Conservation (phyloP, 2,329 filamentous ascomycete species). For the Calonectria leucothoes region DNA sequence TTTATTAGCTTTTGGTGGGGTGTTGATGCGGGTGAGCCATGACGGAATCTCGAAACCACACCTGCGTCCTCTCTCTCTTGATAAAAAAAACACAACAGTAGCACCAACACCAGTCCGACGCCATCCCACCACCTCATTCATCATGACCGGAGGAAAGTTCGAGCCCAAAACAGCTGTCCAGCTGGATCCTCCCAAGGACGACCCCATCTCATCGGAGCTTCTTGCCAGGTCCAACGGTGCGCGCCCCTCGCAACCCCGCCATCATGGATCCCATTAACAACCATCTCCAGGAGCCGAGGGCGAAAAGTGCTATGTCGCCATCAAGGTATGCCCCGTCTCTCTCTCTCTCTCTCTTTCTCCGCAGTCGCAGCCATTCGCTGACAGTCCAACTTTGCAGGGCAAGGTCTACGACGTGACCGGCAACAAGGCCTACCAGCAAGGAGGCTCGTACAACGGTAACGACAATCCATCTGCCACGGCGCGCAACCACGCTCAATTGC, state of each 20-base stretch:
- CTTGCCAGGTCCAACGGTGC: constrained; percentile 86
- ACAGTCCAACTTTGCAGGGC: constrained; percentile 65
- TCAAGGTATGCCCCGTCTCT: constrained; percentile 64
- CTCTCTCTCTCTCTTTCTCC: too few relatives aligned
- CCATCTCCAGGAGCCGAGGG: constrained; percentile 68
- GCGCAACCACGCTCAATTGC: neutral
- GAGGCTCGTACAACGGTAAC: constrained; percentile 87
- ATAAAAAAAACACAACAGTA: neutral
- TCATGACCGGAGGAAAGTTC: constrained; percentile 72
- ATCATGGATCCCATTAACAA: constrained; percentile 32
- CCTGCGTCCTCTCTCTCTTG: neutral
- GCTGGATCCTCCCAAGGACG: constrained; percentile 87
- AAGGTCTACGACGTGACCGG: constrained; percentile 94
- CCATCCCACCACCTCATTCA: neutral
- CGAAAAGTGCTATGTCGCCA: constrained; percentile 74
- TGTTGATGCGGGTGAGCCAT: constrained; percentile 23
- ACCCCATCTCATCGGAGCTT: constrained; percentile 84
- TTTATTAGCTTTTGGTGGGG: constrained; percentile 28
- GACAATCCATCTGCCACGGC: constrained; percentile 19
- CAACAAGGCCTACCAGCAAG: constrained; percentile 86
- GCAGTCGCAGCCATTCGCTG: neutral
- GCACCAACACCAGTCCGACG: neutral
- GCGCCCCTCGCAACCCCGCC: constrained; percentile 43
- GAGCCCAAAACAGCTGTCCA: constrained; percentile 82
- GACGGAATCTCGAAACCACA: constrained; percentile 32